Percentiles rank a stretch among this genome's conserved stretches.
Evolutionary conservation across 768 basidiomycete genomes (phyloP).

Genomic region (Termitomyces sp.): DNA sequence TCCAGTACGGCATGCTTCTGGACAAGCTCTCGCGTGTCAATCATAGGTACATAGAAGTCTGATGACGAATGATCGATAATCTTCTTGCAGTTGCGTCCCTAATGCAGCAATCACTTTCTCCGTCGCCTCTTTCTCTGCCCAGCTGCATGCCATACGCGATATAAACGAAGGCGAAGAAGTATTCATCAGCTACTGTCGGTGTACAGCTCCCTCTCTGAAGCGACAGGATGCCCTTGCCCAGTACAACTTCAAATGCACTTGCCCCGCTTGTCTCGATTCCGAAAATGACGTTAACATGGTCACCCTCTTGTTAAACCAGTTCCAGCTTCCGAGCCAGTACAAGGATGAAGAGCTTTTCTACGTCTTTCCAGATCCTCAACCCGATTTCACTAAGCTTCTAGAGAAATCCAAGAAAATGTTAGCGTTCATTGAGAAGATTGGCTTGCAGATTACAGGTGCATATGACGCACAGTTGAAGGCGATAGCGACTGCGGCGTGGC

Average conservation of each 20-base stretch:
- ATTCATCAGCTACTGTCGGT: not conserved
- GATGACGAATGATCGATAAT: not conserved
- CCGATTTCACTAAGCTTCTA: not conserved
- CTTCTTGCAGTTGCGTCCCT: not conserved
- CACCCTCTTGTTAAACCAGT: not conserved
- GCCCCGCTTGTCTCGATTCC: not conserved
- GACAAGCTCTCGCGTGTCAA: not conserved
- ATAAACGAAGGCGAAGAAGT: not conserved
- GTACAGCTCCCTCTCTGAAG: not conserved
- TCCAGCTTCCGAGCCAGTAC: not conserved
- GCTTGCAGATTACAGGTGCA: not conserved
- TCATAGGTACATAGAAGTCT: not conserved
- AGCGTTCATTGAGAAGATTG: not conserved
- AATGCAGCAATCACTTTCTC: slow-evolving; percentile 1
- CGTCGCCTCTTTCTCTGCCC: not conserved
- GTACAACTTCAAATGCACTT: not conserved
- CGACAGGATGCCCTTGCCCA: not conserved
- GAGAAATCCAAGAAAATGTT: not conserved
- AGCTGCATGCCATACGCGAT: not conserved
- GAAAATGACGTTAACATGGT: not conserved
- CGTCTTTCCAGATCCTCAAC: not conserved
- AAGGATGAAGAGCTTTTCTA: not conserved
- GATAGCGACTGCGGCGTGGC: not conserved
- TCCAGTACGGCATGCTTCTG: not conserved
- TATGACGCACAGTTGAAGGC: not conserved